Base-by-base conservation (phyloP, 306 rosid species). In the Lathyrus oleraceus region DNA sequence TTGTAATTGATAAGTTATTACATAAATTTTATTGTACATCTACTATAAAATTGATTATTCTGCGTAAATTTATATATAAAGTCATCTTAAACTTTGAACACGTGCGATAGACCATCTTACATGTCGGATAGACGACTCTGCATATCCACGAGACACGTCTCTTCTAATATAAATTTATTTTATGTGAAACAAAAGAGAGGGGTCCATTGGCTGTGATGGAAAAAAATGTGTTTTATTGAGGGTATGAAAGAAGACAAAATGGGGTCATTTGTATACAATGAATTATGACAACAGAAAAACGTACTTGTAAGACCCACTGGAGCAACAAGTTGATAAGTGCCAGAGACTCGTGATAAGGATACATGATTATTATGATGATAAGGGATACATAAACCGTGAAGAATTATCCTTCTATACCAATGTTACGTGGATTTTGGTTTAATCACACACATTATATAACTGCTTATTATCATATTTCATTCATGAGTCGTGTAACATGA, bases 301-400 rank as follows among this genome's bases (percentile, higher is more conserved):
- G 28, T 39, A 48, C 57, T 11, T 76, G 11, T 10, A 27, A 65
- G 73, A 47, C 75, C 81, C 75, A 66, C 63, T 45, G 42, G 27
- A 43, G 53, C 79, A 36, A 42, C 73, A 63, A 64, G 30, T 63
- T 63, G 71, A 25, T 38, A 49, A 57, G 70, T 27, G 59, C 54
- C 48, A 61, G 75, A 19, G 60, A 72, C 65, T n/a, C 70, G 0
- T 63, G 70, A 76, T 54, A 66, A 67, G 75, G 72, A 66, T 49
- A 15, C 38, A 13, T 56, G 61, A 56, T 2, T 56, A 23, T 28
- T 56, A 23, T 13, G 38, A 13, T 56, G 62, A 56, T 56, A 56
- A 56, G 62, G 11, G 14, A 25, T 13, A 25, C 65, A 11, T 52
- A 19, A 66, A 40, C 21, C 30, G 21, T 45, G 30, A 75, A 75